These are phyloP conservation scores for Trichomonascus vanleenenianus DNA, from an alignment of 805 yeast genomes.

Conservation along the genomic window DNA sequence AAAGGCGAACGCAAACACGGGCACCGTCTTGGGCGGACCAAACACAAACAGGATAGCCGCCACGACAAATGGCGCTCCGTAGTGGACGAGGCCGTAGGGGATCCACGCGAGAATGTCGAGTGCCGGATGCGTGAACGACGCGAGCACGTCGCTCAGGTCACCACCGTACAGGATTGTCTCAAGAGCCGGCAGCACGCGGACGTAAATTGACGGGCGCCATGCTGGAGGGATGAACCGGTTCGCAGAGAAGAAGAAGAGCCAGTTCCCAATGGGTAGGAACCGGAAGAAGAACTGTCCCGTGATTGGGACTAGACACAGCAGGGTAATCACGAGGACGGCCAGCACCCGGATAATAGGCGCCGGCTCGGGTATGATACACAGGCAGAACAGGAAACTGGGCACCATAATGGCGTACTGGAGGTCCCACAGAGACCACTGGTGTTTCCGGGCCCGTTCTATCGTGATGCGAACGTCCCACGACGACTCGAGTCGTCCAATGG, in stretches of 20 bases:
- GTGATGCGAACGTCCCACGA: constrained; percentile 30
- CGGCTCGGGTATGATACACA: constrained; percentile 29
- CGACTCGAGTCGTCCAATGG: constrained; percentile 25
- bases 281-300: constrained; percentile 78
- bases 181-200: constrained; percentile 80
- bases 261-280: constrained; percentile 75
- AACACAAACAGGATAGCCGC: constrained; percentile 72
- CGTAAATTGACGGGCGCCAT: constrained; percentile 83
- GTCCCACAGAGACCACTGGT: constrained; percentile 35
- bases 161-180: constrained; percentile 92
- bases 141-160: constrained; percentile 74
- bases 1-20: constrained; percentile 84
- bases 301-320: constrained; percentile 56
- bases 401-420: constrained; percentile 41
- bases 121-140: constrained; percentile 55
- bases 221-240: constrained; percentile 64
- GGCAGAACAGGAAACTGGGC: constrained; percentile 44
- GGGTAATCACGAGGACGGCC: constrained; percentile 35
- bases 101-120: constrained; percentile 89
- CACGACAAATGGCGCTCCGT: constrained; percentile 81
- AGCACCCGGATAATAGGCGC: constrained; percentile 24
- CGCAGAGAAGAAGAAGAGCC: constrained; percentile 78
- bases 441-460: constrained; percentile 24
- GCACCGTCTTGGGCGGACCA: constrained; percentile 83
- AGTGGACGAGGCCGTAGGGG: constrained; percentile 89